These are phyloP conservation scores for Ogataea chonburiensis DNA, from an alignment of 805 yeast species.

Conservation along the genomic window DNA sequence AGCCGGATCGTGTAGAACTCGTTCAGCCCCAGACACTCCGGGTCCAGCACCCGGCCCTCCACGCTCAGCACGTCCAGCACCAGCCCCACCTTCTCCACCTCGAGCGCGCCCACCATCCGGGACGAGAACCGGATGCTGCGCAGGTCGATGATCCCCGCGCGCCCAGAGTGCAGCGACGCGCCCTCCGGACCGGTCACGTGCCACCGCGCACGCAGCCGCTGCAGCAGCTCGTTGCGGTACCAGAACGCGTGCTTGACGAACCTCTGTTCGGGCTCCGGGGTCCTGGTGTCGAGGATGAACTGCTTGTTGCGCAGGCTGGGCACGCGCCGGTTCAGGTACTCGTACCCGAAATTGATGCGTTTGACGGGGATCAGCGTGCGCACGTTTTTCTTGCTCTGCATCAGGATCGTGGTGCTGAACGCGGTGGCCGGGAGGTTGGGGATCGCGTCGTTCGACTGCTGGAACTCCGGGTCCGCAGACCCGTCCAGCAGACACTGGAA, in stretches of 20 bases:
- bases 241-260: constrained; percentile 70
- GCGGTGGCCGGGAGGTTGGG: constrained; percentile 16
- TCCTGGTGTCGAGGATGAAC: constrained; percentile 56
- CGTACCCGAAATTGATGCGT: constrained; percentile 45
- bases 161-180: constrained; percentile 32
- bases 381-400: constrained; percentile 31
- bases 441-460: constrained; percentile 23
- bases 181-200: constrained; percentile 26
- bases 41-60: constrained; percentile 17
- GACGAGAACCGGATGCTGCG: constrained; percentile 62
- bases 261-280: constrained; percentile 54
- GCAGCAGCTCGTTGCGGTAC: constrained; percentile 69
- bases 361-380: constrained; percentile 72
- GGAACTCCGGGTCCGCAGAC: constrained; percentile 24
- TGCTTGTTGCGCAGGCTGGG: constrained; percentile 75
- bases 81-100: constrained; percentile 47
- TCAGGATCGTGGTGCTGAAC: constrained; percentile 17
- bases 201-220: constrained; percentile 69
- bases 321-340: constrained; percentile 49
- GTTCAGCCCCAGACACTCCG: constrained; percentile 41
- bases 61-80: constrained; percentile 33
- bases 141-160: constrained; percentile 62
- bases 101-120: constrained; percentile 56
- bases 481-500: constrained; percentile 27
- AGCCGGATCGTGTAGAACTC: constrained; percentile 52